Base-by-base conservation (phyloP, 805 yeast genomes). In the Ogataea paraovalis region DNA sequence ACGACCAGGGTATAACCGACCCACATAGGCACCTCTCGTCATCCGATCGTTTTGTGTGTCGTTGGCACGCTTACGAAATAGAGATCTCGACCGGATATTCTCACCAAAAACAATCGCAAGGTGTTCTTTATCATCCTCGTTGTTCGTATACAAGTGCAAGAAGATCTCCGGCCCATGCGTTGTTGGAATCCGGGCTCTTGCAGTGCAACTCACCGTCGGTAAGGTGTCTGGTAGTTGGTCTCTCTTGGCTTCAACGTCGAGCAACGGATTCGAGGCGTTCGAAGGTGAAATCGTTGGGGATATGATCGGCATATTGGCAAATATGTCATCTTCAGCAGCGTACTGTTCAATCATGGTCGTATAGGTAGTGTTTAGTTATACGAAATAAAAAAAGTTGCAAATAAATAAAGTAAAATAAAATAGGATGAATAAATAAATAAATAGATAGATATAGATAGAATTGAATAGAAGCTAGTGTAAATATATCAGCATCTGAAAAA, bases 21-120 rank as follows among this genome's bases (percentile, higher is more conserved):
- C 99, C 28, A 87, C 80, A 57, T 94, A 94, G 0, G 99, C 99
- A 23, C 99, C 99, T 56, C 99, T 77, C n/a, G 96, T 90, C 97
- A 94, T 94, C 56, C 99, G 69, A 64, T 89, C 97, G 57, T 80
- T 84, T 66, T 90, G 97, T 0, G 96, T 74, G 53, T 94, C 99
- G 40, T 80, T 79, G 0, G 70, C 70, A 45, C 87, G 70, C 43
- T 69, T 69, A 40, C 70, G 75, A 68, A 80, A 94, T 43, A 94
- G 70, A 3, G 89, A 72, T 60, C 77, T 75, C 2, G 96, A 88
- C 55, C 96, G 75, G 45, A 94, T 84, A 55, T 86, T 85, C 60
- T 89, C 96, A 9, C 98, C 97, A 69, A 94, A 92, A 4, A 94
- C 99, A 49, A 94, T 92, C 5, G 99, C 99, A 59, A 94, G 70